These are phyloP conservation scores for Pisolithus albus DNA, from an alignment of 768 basidiomycete species.

Conservation along the genomic window DNA sequence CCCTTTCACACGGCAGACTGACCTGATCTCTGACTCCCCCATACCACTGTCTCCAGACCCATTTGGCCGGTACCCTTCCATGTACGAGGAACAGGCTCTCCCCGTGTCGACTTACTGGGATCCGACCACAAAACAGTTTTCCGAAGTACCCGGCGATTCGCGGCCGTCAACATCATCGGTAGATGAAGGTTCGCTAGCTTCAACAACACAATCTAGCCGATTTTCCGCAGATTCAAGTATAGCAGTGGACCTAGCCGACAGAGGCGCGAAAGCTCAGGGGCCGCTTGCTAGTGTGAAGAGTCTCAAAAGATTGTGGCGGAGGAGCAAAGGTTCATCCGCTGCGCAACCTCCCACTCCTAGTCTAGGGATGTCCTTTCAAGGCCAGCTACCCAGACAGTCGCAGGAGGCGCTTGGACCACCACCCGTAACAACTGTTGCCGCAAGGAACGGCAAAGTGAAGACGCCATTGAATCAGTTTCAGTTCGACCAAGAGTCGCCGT, in stretches of 20 bases:
- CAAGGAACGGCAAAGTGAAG: conserved; percentile 16
- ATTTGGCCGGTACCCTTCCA: conserved; percentile 65
- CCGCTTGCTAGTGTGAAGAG: conserved; percentile 69
- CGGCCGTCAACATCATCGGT: conserved; percentile 21
- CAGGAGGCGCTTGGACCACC: conserved; percentile 20
- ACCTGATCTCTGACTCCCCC: conserved; percentile 39
- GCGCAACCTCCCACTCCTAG: conserved; percentile 31
- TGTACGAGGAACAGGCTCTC: conserved; percentile 25
- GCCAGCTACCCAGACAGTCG: conserved; percentile 16
- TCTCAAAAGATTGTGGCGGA: conserved; percentile 74
- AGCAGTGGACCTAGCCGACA: conserved; percentile 22
- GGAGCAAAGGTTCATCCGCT: conserved; percentile 43
- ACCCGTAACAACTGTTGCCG: conserved; percentile 19
- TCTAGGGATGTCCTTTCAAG: conserved; percentile 32
- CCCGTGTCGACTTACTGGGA: conserved; percentile 43
- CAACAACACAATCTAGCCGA: conserved; percentile 44
- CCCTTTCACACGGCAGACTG: conserved; percentile 18
- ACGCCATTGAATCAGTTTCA: conserved; percentile 43
- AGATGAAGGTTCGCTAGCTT: conserved; percentile 16
- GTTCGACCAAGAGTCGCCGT: conserved; percentile 71
- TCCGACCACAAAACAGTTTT: conserved; percentile 18
- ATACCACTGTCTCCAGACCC: conserved; percentile 84
- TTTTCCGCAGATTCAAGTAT: conserved; percentile 70
- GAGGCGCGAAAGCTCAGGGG: conserved; percentile 26
- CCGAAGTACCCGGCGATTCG: conserved; percentile 14